Base-by-base conservation (phyloP, 352 stramenopile genomes). In the Globisporangium recalcitrans region DNA sequence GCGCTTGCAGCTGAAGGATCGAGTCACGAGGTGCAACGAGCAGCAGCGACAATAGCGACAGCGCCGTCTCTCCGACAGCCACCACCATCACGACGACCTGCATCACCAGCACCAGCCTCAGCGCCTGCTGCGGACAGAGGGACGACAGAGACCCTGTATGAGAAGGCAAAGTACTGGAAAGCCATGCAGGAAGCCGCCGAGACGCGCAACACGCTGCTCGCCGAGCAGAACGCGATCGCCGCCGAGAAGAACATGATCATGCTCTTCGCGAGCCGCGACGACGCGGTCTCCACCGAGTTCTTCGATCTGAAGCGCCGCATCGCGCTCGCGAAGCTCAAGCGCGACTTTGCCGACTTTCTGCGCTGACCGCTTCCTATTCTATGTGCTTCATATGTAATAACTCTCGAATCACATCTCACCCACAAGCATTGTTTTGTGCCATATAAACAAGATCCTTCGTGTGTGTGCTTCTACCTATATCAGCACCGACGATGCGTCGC, bases 171-270 rank as follows among this genome's bases (percentile, higher is more conserved):
- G 48, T 44, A 64, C 24, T 38, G 47, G 8, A 56, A 49, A 31
- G 58, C 58, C 22, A 64, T 58, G 58, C 47, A 44, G 47, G 58
- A 64, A 27, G 58, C 58, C 2, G 31, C 38, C 13, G 58, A 57
- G 24, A 64, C 58, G 34, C 47, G 48, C 34, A 64, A 64, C 48
- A 56, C 58, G 32, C 58, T 64, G 22, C 48, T 64, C 22, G 58
- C 58, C 7, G 58, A 64, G 58, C 48, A 64, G 58, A 64, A 64
- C 34, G 58, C 58, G 58, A 64, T 64, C 34, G 58, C 48, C 13
- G 51, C 58, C 32, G 58, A 64, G 58, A 55, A 56, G 2, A 64
- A 64, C 32, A 57, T 64, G 47, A 57, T 64, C 34, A 21, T 38
- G 24, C 58, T 64, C 34, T 64, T 64, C 48, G 47, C 58, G 31